phyloP scores from a whole-genome alignment of 192 early-diverging fungal species.

The Chytriomyces sp. region DNA sequence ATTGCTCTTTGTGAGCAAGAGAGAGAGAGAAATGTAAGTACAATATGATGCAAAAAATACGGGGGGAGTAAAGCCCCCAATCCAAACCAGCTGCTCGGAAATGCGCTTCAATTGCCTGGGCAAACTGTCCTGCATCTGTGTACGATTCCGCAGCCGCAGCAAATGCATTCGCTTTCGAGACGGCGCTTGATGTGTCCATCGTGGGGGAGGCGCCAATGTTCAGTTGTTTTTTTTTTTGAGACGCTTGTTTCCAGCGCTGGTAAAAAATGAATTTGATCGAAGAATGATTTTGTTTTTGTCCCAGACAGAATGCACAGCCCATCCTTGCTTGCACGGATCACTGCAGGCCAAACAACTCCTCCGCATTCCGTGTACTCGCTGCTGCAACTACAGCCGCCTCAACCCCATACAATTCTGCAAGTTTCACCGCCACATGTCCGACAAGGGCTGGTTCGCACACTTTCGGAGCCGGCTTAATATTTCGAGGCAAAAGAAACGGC shows the following conservation, averaged over 20 bases:
- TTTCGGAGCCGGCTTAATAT: slow-evolving; percentile 36
- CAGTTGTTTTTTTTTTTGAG: too few relatives aligned
- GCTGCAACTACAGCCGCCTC: background rate
- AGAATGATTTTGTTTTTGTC: background rate
- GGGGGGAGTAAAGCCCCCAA: background rate
- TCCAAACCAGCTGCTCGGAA: slow-evolving; percentile 68
- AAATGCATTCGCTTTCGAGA: slow-evolving; percentile 66
- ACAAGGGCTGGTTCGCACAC: slow-evolving; percentile 30
- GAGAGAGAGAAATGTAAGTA: background rate
- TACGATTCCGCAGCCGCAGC: slow-evolving; percentile 69
- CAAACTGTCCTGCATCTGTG: slow-evolving; percentile 59
- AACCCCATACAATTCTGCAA: slow-evolving; percentile 32
- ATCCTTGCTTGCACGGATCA: background rate
- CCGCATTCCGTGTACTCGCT: slow-evolving; percentile 23
- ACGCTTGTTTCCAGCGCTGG: too few relatives aligned
- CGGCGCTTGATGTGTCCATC: background rate
- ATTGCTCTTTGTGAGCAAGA: slow-evolving; percentile 51
- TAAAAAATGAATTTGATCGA: too few relatives aligned
- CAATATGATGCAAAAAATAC: background rate
- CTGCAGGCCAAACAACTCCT: slow-evolving; percentile 2
- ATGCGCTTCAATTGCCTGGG: slow-evolving; percentile 68
- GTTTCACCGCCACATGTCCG: slow-evolving; percentile 29
- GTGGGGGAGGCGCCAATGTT: too few relatives aligned
- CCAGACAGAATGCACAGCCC: background rate
- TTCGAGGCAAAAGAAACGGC: slow-evolving; percentile 31